These are phyloP conservation scores for Protoeuglena noctilucae DNA, from an alignment of 139 green algal genomes.

Conservation along the genomic window DNA sequence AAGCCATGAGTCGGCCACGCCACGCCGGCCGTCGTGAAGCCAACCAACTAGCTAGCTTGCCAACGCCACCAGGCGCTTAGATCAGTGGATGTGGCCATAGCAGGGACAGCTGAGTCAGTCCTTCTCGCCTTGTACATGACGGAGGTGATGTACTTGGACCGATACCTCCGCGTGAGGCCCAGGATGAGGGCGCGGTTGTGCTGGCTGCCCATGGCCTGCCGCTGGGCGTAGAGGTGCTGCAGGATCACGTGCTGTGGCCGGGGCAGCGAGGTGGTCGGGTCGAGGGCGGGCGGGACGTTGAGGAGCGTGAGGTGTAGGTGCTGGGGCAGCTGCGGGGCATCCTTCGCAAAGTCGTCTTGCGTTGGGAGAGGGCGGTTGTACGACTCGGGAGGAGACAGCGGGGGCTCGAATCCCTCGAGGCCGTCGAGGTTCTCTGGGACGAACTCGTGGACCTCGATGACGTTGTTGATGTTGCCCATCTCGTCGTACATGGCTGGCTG, in stretches of 20 bases:
- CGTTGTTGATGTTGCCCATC: slow-evolving; percentile 96
- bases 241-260: slow-evolving; percentile 95
- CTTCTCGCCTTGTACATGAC: slow-evolving; percentile 55
- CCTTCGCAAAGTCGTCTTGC: slow-evolving; percentile 93
- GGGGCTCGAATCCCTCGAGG: slow-evolving; percentile 76
- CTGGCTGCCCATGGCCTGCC: slow-evolving; percentile 9
- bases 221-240: slow-evolving; percentile 85
- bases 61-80: no score
- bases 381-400: slow-evolving; percentile 51
- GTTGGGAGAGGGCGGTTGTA: background rate
- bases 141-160: slow-evolving; percentile 92
- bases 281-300: slow-evolving; percentile 68
- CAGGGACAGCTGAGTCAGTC: no score
- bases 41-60: no score
- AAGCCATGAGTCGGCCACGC: no score
- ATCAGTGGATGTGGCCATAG: no score
- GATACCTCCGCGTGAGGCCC: slow-evolving; percentile 79
- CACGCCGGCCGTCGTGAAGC: no score
- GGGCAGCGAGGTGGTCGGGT: slow-evolving; percentile 64
- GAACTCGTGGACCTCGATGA: slow-evolving; percentile 92
- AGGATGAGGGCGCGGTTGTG: slow-evolving; percentile 60
- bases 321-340: slow-evolving; percentile 76
- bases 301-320: slow-evolving; percentile 94
- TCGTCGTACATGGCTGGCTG: slow-evolving; percentile 91
- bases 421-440: slow-evolving; percentile 87